Percentiles rank a stretch among this genome's conserved stretches.
These are phyloP conservation scores for Punica granatum DNA, from an alignment of 345 rosid species.

Conservation along the genomic window DNA sequence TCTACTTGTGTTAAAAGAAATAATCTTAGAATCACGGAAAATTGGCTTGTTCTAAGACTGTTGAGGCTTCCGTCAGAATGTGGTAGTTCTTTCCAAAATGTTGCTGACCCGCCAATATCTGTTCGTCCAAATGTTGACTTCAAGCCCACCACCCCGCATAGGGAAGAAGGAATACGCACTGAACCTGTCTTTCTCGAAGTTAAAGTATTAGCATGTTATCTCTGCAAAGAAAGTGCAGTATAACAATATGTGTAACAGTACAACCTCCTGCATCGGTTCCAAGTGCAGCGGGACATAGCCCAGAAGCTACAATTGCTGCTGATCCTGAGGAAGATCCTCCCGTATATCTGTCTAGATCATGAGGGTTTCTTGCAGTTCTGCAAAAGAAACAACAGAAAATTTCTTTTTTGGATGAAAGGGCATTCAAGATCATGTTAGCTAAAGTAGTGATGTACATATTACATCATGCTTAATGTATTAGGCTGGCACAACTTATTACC, in stretches of 20 bases:
- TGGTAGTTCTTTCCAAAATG: not conserved
- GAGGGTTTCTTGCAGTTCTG: conserved; percentile 92
- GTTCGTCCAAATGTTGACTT: conserved; percentile 83
- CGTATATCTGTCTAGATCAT: conserved; percentile 71
- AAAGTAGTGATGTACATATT: not conserved
- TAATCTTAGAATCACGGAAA: not conserved
- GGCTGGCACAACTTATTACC: not conserved
- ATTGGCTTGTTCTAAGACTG: not conserved
- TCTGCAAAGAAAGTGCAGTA: not conserved
- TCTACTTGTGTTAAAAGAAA: not conserved
- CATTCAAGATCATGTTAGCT: not conserved
- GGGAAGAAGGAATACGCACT: conserved; percentile 70
- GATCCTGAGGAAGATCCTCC: conserved; percentile 97
- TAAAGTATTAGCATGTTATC: not conserved
- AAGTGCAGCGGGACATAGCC: conserved; percentile 83
- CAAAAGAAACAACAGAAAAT: not conserved
- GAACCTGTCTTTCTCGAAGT: conserved; percentile 51
- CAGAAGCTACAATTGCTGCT: conserved; percentile 87
- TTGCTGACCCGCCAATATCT: conserved; percentile 59
- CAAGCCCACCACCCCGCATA: conserved; percentile 81
- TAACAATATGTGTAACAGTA: not conserved
- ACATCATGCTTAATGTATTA: not conserved
- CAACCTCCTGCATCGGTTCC: conserved; percentile 98
- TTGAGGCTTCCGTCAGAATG: not conserved
- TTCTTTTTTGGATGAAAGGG: not conserved